phyloP scores from a whole-genome alignment of 495 filamentous ascomycete species.

The Pyronema domesticum region DNA sequence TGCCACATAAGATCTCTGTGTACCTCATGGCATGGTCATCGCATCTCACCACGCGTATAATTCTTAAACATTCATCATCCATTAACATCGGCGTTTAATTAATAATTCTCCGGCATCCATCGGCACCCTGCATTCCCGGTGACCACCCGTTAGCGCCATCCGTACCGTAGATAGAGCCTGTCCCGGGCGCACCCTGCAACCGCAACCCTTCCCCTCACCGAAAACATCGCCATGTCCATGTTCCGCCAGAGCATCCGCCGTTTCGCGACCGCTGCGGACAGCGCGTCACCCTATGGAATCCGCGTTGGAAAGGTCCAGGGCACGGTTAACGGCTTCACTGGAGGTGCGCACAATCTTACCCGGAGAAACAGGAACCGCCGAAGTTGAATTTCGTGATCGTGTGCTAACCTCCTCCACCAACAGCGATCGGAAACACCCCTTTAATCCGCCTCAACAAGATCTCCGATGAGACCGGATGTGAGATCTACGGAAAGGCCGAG shows the following conservation, averaged over 20 bases:
- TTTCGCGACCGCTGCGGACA: constrained; percentile 35
- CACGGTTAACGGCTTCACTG: constrained; percentile 62
- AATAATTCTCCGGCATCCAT: too few species aligned
- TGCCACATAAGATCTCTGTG: too few species aligned
- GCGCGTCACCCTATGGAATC: constrained; percentile 40
- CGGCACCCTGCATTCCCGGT: too few species aligned
- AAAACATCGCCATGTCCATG: constrained; percentile 23
- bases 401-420: constrained; percentile 6
- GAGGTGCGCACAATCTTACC: constrained; percentile 41
- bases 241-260: constrained; percentile 35
- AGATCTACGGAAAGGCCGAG: constrained; percentile 89
- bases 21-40: too few species aligned
- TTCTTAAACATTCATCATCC: too few species aligned
- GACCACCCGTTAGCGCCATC: too few species aligned
- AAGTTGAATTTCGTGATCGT: not conserved
- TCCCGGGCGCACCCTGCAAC: too few species aligned
- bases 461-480: constrained; percentile 83
- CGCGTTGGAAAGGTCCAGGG: constrained; percentile 70
- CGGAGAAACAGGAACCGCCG: not conserved
- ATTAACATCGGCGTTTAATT: too few species aligned
- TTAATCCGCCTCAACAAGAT: constrained; percentile 76
- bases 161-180: too few species aligned
- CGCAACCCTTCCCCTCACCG: not conserved
- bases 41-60: too few species aligned
- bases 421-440: constrained; percentile 94